phyloP scores from a whole-genome alignment of 768 basidiomycete genomes.

The Tephrocybe sp. region DNA sequence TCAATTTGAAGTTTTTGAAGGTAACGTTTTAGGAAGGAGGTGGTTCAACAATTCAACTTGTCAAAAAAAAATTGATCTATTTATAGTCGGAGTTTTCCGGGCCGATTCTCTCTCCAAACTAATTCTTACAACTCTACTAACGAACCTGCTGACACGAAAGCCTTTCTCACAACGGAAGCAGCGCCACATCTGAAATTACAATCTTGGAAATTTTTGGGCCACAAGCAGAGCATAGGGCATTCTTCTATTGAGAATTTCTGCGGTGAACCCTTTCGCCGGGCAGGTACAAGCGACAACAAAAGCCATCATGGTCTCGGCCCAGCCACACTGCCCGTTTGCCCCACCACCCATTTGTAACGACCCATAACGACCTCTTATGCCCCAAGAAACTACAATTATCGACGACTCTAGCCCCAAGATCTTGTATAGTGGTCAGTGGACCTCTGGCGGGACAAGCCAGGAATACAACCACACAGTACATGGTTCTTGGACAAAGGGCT shows the following conservation, averaged over 20 bases:
- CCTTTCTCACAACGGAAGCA: neutral
- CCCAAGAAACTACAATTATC: neutral
- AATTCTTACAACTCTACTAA: neutral
- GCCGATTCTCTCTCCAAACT: too few relatives aligned
- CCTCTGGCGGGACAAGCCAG: neutral
- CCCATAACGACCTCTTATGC: neutral
- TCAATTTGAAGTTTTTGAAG: too few relatives aligned
- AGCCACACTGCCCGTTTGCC: neutral
- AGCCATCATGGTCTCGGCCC: neutral
- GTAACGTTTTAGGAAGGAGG: too few relatives aligned
- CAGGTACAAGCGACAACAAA: neutral
- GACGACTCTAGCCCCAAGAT: conserved; percentile 8
- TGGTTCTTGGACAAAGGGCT: conserved; percentile 4
- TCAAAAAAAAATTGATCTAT: too few relatives aligned
- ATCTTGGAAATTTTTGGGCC: neutral
- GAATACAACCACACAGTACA: conserved; percentile 7
- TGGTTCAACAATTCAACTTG: too few relatives aligned
- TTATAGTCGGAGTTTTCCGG: too few relatives aligned
- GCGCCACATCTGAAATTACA: neutral
- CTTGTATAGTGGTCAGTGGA: conserved; percentile 8
- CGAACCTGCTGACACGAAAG: neutral
- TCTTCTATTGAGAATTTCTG: neutral
- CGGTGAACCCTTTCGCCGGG: neutral
- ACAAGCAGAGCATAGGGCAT: too few relatives aligned
- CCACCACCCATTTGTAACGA: neutral